phyloP scores from a whole-genome alignment of 192 early-diverging fungal genomes.

The Chytriomyces confervae region DNA sequence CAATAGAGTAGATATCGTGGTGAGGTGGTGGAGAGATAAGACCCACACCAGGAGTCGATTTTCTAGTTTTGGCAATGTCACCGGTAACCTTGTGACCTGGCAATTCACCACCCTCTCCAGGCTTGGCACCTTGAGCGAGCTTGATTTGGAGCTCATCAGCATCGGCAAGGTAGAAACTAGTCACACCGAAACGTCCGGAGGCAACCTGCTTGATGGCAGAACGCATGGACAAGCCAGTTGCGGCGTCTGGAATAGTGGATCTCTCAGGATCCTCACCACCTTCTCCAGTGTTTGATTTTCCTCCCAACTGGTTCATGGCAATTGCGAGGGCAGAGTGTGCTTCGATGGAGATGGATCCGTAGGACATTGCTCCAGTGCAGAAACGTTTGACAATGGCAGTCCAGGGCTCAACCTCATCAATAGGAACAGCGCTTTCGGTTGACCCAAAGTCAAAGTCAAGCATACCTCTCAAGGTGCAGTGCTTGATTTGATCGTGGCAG shows the following conservation, averaged over 20 bases:
- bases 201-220: conserved; percentile 99
- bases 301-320: conserved; percentile 96
- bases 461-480: conserved; percentile 93
- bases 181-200: conserved; percentile 97
- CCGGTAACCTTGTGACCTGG: conserved; percentile 66
- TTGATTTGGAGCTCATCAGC: conserved; percentile 99
- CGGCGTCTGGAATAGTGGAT: conserved; percentile 61
- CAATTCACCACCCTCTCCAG: conserved; percentile 95
- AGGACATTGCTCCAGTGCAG: conserved; percentile 98
- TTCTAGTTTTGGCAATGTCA: conserved; percentile 78
- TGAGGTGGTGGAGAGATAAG: conserved; percentile 97
- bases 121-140: conserved; percentile 99
- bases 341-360: conserved; percentile 95
- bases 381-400: conserved; percentile 94
- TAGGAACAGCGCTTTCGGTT: conserved; percentile 70
- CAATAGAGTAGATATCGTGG: conserved; percentile 99
- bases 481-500: conserved; percentile 80
- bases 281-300: conserved; percentile 99
- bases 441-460: conserved; percentile 79
- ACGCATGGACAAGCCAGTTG: conserved; percentile 81
- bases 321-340: conserved; percentile 89
- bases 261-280: conserved; percentile 94
- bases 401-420: conserved; percentile 98
- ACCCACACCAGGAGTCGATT: conserved; percentile 94
- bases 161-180: conserved; percentile 91